These are phyloP conservation scores for Dothidotthia symphoricarpi DNA, from an alignment of 2,329 filamentous ascomycete genomes.

Conservation along the genomic window DNA sequence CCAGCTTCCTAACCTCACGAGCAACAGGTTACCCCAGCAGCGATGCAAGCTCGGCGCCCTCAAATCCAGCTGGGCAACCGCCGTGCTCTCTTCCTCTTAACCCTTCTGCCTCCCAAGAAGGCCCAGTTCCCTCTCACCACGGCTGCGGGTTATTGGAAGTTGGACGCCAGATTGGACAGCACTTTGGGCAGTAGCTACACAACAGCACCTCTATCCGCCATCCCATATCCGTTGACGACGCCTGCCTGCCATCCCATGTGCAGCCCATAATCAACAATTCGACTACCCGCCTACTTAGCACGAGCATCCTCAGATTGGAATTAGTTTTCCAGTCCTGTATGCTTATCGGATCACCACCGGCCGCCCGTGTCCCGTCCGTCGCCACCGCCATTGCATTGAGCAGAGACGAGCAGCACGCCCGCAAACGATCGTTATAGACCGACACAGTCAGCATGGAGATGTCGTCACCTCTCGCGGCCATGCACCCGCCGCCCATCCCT, in stretches of 20 bases:
- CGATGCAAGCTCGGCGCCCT: conserved; percentile 34
- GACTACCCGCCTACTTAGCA: conserved; percentile 23
- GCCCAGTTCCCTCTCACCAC: conserved; percentile 25
- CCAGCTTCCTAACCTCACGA: conserved; percentile 30
- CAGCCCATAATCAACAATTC: conserved; percentile 20
- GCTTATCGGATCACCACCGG: conserved; percentile 31
- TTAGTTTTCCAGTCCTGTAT: conserved; percentile 42
- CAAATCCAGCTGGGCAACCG: conserved; percentile 39
- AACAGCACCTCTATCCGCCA: conserved; percentile 13
- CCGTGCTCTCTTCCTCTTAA: conserved; percentile 27
- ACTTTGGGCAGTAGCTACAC: conserved; percentile 28
- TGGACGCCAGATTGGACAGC: conserved; percentile 27
- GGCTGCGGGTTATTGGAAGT: conserved; percentile 24
- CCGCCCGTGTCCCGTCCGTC: conserved; percentile 15
- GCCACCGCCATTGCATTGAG: conserved; percentile 16
- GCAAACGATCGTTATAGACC: conserved; percentile 25
- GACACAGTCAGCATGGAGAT: conserved; percentile 73
- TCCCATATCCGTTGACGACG: conserved; percentile 20
- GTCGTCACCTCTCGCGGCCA: conserved; percentile 89
- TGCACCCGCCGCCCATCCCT: conserved; percentile 71
- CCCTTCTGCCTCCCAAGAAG: conserved; percentile 44
- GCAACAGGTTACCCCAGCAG: conserved; percentile 27
- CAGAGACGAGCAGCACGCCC: conserved; percentile 9
- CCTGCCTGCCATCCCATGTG: conserved; percentile 24
- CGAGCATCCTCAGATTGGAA: conserved; percentile 43